A percentile compares a stretch with the other conserved stretches of the same genome.
phyloP scores from a whole-genome alignment of 2,329 filamentous ascomycete species.

The Ascochyta rabiei region DNA sequence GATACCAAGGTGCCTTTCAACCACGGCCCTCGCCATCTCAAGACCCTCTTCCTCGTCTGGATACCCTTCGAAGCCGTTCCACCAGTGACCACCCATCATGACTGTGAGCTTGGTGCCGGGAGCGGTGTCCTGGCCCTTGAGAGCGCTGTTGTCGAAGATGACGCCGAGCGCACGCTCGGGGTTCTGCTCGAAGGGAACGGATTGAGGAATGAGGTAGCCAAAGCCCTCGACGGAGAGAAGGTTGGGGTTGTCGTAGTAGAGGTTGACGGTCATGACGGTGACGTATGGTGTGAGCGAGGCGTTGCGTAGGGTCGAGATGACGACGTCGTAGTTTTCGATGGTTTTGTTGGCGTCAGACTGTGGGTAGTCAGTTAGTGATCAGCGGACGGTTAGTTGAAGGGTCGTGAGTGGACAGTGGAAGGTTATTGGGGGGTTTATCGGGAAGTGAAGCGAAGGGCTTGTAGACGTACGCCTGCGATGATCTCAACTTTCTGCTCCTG shows the following conservation, averaged over 20 bases:
- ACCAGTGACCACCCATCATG: slow-evolving; percentile 94
- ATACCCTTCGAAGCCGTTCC: slow-evolving; percentile 68
- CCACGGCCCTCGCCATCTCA: slow-evolving; percentile 70
- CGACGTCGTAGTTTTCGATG: slow-evolving; percentile 36
- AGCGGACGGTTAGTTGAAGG: too few relatives aligned
- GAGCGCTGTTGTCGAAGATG: slow-evolving; percentile 81
- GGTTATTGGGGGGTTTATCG: slow-evolving; percentile 19
- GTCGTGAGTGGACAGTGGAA: not conserved
- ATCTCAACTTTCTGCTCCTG: slow-evolving; percentile 28
- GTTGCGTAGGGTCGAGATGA: slow-evolving; percentile 39
- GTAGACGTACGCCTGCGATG: slow-evolving; percentile 30
- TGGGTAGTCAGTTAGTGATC: slow-evolving; percentile 14
- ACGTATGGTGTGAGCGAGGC: slow-evolving; percentile 67
- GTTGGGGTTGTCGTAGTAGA: slow-evolving; percentile 74
- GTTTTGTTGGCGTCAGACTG: slow-evolving; percentile 22
- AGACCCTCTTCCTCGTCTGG: slow-evolving; percentile 71
- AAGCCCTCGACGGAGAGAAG: slow-evolving; percentile 75
- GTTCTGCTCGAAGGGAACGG: slow-evolving; percentile 72
- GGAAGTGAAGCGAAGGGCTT: not conserved
- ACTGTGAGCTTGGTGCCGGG: slow-evolving; percentile 86
- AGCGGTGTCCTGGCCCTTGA: slow-evolving; percentile 61
- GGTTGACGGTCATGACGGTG: slow-evolving; percentile 89
- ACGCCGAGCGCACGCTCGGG: slow-evolving; percentile 86
- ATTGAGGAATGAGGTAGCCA: slow-evolving; percentile 87
- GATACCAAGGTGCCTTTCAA: slow-evolving; percentile 78